A percentile compares a stretch with the other conserved stretches of the same genome.
phyloP scores from a whole-genome alignment of 2,329 filamentous ascomycete genomes.

The Orbilia blumenaviensis region DNA sequence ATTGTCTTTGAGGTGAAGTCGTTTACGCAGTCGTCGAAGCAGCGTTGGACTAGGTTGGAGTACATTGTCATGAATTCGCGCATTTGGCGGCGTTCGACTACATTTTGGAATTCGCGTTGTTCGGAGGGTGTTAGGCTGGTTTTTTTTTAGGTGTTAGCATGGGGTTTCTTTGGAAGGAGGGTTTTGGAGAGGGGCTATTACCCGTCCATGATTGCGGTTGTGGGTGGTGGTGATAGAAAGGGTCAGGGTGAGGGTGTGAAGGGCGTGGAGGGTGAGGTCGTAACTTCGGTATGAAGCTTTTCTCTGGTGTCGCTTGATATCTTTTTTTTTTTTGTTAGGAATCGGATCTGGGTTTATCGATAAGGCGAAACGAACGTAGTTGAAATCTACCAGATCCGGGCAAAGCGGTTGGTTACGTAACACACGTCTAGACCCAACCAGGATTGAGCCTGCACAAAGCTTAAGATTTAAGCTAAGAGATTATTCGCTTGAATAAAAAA shows the following conservation, averaged over 20 bases:
- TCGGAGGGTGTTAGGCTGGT: constrained; percentile 76
- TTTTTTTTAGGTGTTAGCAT: neutral
- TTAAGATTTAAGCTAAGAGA: too few relatives aligned
- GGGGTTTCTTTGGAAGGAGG: neutral
- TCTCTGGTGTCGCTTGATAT: too few relatives aligned
- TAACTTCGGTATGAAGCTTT: too few relatives aligned
- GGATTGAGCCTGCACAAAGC: too few relatives aligned
- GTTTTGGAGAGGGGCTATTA: neutral
- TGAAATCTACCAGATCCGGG: too few relatives aligned
- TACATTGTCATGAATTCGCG: constrained; percentile 98
- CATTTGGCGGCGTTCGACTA: constrained; percentile 98
- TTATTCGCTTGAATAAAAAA: too few relatives aligned
- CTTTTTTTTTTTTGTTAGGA: too few relatives aligned
- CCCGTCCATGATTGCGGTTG: constrained; percentile 35
- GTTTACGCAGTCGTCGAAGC: constrained; percentile 96
- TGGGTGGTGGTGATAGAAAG: neutral
- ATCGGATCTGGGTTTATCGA: too few relatives aligned
- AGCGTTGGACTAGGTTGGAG: constrained; percentile 65
- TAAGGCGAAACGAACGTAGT: too few relatives aligned
- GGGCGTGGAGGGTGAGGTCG: neutral
- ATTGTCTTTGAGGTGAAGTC: constrained; percentile 98
- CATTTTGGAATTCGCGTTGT: constrained; percentile 89
- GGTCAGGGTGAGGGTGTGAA: too few relatives aligned
- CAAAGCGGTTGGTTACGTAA: too few relatives aligned
- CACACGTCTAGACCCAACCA: too few relatives aligned